Percentiles rank a stretch among this genome's conserved stretches.
Conservation (phyloP, 176 grass and related monocot genomes). For the Elaeis guineensis region DNA sequence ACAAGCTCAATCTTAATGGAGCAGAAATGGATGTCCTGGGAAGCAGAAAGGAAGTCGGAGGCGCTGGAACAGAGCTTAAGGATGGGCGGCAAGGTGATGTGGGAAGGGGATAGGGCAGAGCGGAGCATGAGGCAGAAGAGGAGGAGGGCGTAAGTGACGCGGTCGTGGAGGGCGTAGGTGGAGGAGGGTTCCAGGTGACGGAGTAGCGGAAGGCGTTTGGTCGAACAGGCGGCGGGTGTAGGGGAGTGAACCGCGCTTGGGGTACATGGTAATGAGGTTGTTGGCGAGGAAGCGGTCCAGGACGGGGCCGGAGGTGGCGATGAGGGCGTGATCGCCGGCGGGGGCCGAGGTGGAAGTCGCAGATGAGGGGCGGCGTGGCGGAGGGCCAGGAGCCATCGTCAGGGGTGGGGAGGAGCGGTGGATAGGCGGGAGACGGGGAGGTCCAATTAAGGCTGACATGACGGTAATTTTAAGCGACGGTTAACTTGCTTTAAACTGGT, state of each 20-base stretch:
- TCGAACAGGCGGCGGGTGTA: constrained; percentile 18
- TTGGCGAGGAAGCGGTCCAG: constrained; percentile 15
- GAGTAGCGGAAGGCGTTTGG: neutral
- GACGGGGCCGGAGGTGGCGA: constrained; percentile 3
- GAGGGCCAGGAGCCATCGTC: neutral
- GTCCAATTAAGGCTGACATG: neutral
- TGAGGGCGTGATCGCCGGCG: neutral
- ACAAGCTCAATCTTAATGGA: neutral
- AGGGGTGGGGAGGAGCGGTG: neutral
- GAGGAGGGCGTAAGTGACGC: neutral
- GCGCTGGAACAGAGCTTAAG: constrained; percentile 12
- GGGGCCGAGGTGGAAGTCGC: neutral
- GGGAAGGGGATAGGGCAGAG: constrained; percentile 1
- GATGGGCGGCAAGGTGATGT: constrained; percentile 12
- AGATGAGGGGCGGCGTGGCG: neutral
- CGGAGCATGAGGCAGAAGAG: constrained; percentile 13
- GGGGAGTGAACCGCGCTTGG: constrained; percentile 9
- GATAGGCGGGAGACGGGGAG: neutral
- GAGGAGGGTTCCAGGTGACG: constrained; percentile 22
- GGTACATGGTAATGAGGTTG: constrained; percentile 19
- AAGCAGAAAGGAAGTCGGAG: neutral
- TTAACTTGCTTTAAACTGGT: neutral
- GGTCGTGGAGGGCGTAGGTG: constrained; percentile 4
- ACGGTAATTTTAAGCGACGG: neutral
- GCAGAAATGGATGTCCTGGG: constrained; percentile 11